These are phyloP conservation scores for Quercus suber DNA, from an alignment of 306 rosid genomes.

Conservation along the genomic window DNA sequence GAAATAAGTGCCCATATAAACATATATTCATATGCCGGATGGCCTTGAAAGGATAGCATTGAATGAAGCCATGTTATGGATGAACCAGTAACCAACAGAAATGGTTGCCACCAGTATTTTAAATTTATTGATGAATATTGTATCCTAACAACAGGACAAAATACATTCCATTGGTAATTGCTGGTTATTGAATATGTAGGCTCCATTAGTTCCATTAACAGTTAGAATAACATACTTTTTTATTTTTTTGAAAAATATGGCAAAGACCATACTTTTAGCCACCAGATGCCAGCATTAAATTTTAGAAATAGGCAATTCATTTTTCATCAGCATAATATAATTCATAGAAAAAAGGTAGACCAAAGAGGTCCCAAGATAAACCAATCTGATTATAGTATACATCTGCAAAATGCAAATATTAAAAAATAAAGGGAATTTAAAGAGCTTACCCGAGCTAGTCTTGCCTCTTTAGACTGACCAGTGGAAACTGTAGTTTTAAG, in stretches of 20 bases:
- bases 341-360: no score
- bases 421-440: neutral
- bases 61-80: neutral
- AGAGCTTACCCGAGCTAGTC: conserved; percentile 88
- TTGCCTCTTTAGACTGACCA: conserved; percentile 98
- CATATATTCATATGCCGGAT: neutral
- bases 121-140: neutral
- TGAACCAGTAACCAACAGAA: neutral
- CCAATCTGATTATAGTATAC: neutral
- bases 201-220: neutral
- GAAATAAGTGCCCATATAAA: neutral
- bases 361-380: neutral
- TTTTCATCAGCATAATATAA: neutral
- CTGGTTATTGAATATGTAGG: neutral
- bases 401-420: neutral
- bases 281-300: neutral
- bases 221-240: neutral
- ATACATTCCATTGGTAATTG: neutral
- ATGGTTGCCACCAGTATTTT: neutral
- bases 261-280: neutral
- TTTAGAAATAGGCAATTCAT: neutral
- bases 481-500: conserved; percentile 83
- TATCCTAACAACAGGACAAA: neutral
- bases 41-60: neutral
- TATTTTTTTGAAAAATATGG: no score